Evolutionary conservation across 352 stramenopile genomes (phyloP).

Genomic region (Thraustochytrium striatum): DNA sequence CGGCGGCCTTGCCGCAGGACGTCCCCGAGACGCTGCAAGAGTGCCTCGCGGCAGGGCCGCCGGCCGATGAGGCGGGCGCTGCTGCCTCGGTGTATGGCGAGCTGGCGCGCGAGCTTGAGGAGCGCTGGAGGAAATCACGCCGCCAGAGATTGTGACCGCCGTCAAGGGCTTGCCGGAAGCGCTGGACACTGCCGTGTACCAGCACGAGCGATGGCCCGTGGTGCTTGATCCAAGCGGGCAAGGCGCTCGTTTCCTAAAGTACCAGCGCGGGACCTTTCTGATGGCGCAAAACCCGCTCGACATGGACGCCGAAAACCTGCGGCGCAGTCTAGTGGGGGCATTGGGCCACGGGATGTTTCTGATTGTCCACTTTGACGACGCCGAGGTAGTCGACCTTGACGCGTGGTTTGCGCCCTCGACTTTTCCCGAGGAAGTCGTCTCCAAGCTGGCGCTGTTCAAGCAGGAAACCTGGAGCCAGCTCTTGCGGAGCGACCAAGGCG

Average conservation of each 20-base stretch:
- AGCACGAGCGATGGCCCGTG: conserved; percentile 75
- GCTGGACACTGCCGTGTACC: conserved; percentile 75
- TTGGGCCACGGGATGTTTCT: conserved; percentile 69
- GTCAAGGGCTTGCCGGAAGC: conserved; percentile 75
- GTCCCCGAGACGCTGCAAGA: conserved; percentile 9
- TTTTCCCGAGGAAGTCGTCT: conserved; percentile 70
- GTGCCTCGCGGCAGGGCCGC: not conserved
- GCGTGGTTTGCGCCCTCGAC: conserved; percentile 65
- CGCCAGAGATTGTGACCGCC: conserved; percentile 56
- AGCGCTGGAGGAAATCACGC: conserved; percentile 5
- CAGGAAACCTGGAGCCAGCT: conserved; percentile 60
- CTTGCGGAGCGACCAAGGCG: conserved; percentile 59
- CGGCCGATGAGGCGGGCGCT: not conserved
- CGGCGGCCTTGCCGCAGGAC: not conserved
- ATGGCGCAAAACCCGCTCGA: conserved; percentile 67
- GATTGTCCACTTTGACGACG: conserved; percentile 69
- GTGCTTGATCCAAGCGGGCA: conserved; percentile 71
- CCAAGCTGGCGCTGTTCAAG: conserved; percentile 65
- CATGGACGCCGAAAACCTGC: conserved; percentile 66
- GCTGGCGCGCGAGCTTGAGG: not conserved
- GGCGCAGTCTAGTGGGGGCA: conserved; percentile 67
- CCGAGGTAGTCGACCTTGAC: conserved; percentile 67
- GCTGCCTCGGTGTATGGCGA: not conserved
- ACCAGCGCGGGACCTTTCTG: conserved; percentile 76
- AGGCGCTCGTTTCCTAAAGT: conserved; percentile 77